Base-by-base conservation (phyloP, 306 rosid species). In the Hippophae rhamnoides region DNA sequence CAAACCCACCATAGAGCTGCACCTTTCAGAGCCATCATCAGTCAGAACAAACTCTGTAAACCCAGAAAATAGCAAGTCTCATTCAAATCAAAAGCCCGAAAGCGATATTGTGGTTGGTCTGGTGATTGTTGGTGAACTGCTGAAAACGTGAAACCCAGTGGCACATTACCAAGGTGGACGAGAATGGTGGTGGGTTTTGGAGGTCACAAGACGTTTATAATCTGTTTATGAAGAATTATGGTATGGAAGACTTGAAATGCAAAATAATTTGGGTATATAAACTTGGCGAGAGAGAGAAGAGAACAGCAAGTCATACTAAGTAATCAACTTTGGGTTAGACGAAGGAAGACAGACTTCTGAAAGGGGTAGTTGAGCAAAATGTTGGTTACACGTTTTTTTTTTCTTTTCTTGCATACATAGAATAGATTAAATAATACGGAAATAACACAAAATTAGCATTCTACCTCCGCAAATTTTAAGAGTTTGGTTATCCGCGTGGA, bases 311-410 rank as follows among this genome's bases (percentile, higher is more conserved):
- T 40, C 69, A 43, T 38, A 46, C 43, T 18, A 54, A 11, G 43
- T 6, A 44, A 6, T 10, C 5, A 56, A 41, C 49, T 27, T 31
- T 31, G 38, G 43, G 47, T 53, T 41, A 25, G 67, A 43, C 41
- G 49, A 52, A 44, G 31, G 41, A 12, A 41, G 51, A 31, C 23
- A 18, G 64, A n/a, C 18, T 26, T 6, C 7, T 27, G 43, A 54
- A 51, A 47, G 51, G 52, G 76, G 78, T 80, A 76, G 94, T 81
- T 78, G 81, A 76, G 80, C 83, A 58, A 69, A 86, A 82, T 46
- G 72, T 65, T 63, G 67, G 68, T 72, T 38, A 56, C 84, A 74
- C 82, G 77, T 71, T 81, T 78, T 58, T 18, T 18, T 18, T 18
- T 18, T 18, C 23, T 18, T 0, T 18, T 18, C 23, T 18, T 18